Base-by-base conservation (phyloP, 345 rosid species). In the Rhodomyrtus tomentosa region DNA sequence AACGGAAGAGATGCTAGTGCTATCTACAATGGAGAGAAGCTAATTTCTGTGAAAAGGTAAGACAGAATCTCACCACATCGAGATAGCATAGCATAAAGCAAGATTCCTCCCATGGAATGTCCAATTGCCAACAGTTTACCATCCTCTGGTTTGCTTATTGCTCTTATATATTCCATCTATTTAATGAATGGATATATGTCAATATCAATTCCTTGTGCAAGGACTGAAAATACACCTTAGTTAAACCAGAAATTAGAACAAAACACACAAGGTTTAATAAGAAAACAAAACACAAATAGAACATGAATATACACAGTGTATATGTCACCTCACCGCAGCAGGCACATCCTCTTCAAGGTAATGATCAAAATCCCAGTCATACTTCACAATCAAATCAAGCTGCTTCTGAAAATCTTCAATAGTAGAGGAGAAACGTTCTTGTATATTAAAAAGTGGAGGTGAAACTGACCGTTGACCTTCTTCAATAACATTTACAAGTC, bases 291-390 rank as follows among this genome's bases (percentile, higher is more conserved):
- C 25, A 50, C 55, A 27, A 25, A 53, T 25, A 27, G 42, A 24
- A 27, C 9, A 25, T n/a, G 40, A 50, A 50, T 81, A 50, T 50
- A 81, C 50, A 18, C 55, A 81, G 38, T 50, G 24, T 49, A 50
- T 9, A 89, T 88, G 93, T 93, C 90, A 88, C 96, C 99, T 93
- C 93, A 96, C 99, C 98, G 91, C 98, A 87, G 98, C 93, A 92
- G 99, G 98, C 85, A 96, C 95, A 92, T 96, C 99, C 88, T 96
- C 99, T 88, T 94, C 97, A 84, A 95, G 88, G 90, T 94, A 96
- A 88, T 92, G 89, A 90, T 96, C 98, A 85, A 96, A 96, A 90
- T 96, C 99, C 99, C 99, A 96, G 88, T 96, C 95, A 92, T 94
- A 95, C 86, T 92, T 90, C 85, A 93, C 89, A 18, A 96, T 93